Evolutionary conservation across 148 eudicot species (phyloP).

Genomic region (Chenopodium quinoa): DNA sequence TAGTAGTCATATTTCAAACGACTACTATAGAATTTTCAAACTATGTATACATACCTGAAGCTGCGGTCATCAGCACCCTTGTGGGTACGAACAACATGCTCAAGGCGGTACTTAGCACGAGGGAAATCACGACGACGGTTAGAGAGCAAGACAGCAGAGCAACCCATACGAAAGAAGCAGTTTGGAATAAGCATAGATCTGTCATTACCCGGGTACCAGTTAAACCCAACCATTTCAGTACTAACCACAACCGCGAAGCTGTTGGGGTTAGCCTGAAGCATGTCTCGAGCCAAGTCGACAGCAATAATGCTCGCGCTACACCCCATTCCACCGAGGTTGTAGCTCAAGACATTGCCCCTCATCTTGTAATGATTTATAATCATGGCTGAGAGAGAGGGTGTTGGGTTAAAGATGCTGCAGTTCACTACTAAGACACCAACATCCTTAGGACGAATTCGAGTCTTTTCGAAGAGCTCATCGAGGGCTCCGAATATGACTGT

Average conservation of each 20-base stretch:
- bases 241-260: conserved; percentile 87
- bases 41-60: conserved; percentile 49
- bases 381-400: conserved; percentile 97
- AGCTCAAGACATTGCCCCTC: conserved; percentile 90
- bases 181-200: conserved; percentile 92
- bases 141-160: conserved; percentile 79
- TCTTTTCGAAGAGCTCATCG: conserved; percentile 86
- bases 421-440: conserved; percentile 89
- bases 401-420: conserved; percentile 97
- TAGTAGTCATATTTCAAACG: no score
- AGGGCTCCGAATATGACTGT: conserved; percentile 88
- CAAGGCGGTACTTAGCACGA: conserved; percentile 84
- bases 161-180: conserved; percentile 93
- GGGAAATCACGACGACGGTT: conserved; percentile 78
- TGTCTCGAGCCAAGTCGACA: conserved; percentile 79
- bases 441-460: conserved; percentile 68
- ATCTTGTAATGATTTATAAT: conserved; percentile 91
- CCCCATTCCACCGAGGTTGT: conserved; percentile 96
- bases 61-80: conserved; percentile 89
- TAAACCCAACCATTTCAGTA: conserved; percentile 89
- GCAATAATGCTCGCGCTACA: conserved; percentile 88
- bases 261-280: conserved; percentile 90
- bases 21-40: no score
- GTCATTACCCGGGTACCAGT: conserved; percentile 85
- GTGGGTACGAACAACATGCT: conserved; percentile 90